Base-by-base conservation (phyloP, 192 early-diverging fungal genomes). In the Lobosporangium transversale region DNA sequence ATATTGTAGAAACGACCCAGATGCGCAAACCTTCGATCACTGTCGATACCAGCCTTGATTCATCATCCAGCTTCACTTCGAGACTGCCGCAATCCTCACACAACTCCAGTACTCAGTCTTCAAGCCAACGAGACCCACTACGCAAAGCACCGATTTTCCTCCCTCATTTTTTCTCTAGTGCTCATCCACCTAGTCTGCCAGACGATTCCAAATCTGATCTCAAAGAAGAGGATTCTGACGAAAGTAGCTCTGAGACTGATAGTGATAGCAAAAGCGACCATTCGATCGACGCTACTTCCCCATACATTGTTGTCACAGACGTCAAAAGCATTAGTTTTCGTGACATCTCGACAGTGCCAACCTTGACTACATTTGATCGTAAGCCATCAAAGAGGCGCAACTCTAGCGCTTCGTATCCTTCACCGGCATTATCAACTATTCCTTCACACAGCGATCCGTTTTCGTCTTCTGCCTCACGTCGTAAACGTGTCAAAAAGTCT, bases 401-500 rank as follows among this genome's bases (percentile, higher is more conserved):
- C 32, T 66, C 73, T 12, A 76, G 53, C 29, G 24, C 44, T 5
- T 67, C 64, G 9, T 33, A 54, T 12, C 15, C 45, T 6, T 60
- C 62, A 0, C 49, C 59, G 4, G 50, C 52, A 3, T 42, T 62
- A 18, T 51, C 49, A 2, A 42, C 55, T 2, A 36, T 27, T 1
- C 37, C 50, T 5, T 35, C 27, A 35, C 29, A 20, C 33, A 37
- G 21, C 32, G 40, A 21, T 26, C 59, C 57, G n/a, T 48, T 45
- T 10, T 47, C 56, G 18, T 30, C 62, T 21, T 59, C 55, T 23
- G 23, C 47, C 5, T 53, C 70, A 8, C 70, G 70, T 8, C 62
- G 70, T 57, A 75, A 75, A 66, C 62, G 70, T 20, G 45, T 60
- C 42, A 76, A 76, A 62, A 76, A 76, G 59, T 66, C 73, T 11